These are phyloP conservation scores for Astragalus membranaceus DNA, from an alignment of 306 rosid species.

Conservation along the genomic window DNA sequence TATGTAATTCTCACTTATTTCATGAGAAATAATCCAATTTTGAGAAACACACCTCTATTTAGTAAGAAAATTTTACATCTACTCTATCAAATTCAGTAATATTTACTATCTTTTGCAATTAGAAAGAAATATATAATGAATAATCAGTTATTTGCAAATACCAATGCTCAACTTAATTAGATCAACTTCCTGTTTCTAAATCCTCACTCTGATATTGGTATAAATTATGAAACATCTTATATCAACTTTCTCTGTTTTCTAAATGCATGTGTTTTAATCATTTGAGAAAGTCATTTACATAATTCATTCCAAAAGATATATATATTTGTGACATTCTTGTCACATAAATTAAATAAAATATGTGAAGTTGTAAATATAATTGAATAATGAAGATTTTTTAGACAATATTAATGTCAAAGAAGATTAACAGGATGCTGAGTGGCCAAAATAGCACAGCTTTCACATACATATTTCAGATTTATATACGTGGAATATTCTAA, in stretches of 20 bases:
- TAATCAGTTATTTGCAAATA: background rate
- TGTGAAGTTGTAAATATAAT: background rate
- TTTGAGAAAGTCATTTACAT: background rate
- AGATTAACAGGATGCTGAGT: background rate
- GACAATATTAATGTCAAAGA: too few species aligned
- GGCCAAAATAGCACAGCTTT: background rate
- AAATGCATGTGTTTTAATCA: too few species aligned
- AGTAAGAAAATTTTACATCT: background rate
- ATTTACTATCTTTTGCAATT: background rate
- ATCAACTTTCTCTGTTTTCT: too few species aligned
- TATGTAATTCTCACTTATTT: background rate
- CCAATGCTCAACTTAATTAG: background rate
- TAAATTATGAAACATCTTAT: too few species aligned
- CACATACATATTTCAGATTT: background rate
- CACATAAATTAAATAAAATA: background rate
- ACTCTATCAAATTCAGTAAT: background rate
- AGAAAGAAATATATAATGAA: background rate
- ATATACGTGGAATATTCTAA: conserved; percentile 25
- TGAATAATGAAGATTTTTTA: background rate
- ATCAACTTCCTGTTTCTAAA: too few species aligned
- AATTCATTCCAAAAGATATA: background rate
- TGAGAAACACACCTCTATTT: background rate
- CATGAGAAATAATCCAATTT: background rate
- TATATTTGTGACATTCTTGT: background rate
- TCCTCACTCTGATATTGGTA: too few species aligned